Percentiles rank a stretch among this genome's conserved stretches.
Evolutionary conservation across 2,329 filamentous ascomycete species (phyloP).

Genomic region (Sclerotinia subarctica): DNA sequence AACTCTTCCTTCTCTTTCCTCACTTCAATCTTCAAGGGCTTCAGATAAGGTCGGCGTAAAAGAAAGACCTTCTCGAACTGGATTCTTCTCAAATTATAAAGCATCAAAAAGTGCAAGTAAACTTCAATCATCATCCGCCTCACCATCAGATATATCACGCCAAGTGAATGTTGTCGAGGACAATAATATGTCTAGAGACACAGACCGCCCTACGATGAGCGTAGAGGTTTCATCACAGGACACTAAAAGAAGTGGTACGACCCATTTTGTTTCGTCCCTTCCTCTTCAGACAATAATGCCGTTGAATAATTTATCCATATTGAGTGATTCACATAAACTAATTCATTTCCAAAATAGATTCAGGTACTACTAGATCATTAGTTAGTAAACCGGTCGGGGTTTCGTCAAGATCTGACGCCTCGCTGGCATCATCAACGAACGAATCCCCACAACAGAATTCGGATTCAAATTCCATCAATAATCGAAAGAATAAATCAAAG

Average conservation of each 20-base stretch:
- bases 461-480: conserved; percentile 23
- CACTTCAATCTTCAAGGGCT: conserved; percentile 22
- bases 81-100: conserved; percentile 49
- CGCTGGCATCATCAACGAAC: conserved; percentile 28
- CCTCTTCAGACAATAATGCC: conserved; percentile 16
- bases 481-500: conserved; percentile 36
- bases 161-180: conserved; percentile 36
- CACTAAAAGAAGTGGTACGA: conserved; percentile 36
- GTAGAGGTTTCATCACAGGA: conserved; percentile 37
- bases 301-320: conserved; percentile 11
- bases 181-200: conserved; percentile 38
- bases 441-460: conserved; percentile 23
- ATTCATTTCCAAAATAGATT: conserved; percentile 28
- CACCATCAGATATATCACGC: conserved; percentile 27
- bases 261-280: conserved; percentile 26
- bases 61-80: conserved; percentile 31
- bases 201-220: conserved; percentile 33
- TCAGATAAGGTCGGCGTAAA: conserved; percentile 25
- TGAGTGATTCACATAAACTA: conserved; percentile 13
- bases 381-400: conserved; percentile 35
- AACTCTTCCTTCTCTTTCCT: conserved; percentile 28
- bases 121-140: conserved; percentile 35
- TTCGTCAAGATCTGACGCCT: conserved; percentile 33
- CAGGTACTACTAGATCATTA: conserved; percentile 29
- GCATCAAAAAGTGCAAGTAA: conserved; percentile 47